phyloP scores from a whole-genome alignment of 805 yeast species.

The Scheffersomyces amazonensis region DNA sequence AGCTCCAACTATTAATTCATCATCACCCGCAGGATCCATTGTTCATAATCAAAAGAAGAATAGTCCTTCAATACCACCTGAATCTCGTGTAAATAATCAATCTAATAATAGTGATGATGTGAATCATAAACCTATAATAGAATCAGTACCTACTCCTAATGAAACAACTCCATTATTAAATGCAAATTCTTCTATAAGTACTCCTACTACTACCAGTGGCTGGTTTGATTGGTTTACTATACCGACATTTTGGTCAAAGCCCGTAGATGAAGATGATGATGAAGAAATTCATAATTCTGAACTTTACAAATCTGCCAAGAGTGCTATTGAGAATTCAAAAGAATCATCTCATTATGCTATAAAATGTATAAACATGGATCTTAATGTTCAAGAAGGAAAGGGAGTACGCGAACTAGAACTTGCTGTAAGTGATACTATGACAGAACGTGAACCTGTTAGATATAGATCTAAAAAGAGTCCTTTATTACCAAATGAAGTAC shows the following conservation, averaged over 20 bases:
- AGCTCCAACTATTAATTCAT: not conserved
- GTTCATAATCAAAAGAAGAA: not conserved
- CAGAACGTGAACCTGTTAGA: slow-evolving; percentile 31
- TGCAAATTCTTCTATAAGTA: not conserved
- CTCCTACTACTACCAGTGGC: not conserved
- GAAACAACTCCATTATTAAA: slow-evolving; percentile 3
- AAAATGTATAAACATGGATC: slow-evolving; percentile 11
- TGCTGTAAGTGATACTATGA: slow-evolving; percentile 31
- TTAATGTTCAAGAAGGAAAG: slow-evolving; percentile 1
- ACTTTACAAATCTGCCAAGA: slow-evolving; percentile 27
- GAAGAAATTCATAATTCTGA: slow-evolving; percentile 22
- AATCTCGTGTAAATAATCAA: not conserved
- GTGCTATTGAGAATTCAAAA: slow-evolving; percentile 28
- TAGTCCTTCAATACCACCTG: not conserved
- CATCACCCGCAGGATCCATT: not conserved
- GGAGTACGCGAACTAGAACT: slow-evolving; percentile 20
- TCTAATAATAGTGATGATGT: slow-evolving; percentile 6
- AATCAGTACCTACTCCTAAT: not conserved
- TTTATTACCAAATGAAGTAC: slow-evolving; percentile 30
- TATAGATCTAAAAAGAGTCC: slow-evolving; percentile 30
- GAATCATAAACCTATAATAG: not conserved
- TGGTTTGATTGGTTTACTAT: not conserved
- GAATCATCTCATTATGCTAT: slow-evolving; percentile 35
- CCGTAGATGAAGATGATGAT: slow-evolving; percentile 10
- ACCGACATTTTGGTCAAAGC: slow-evolving; percentile 10